A percentile compares a stretch with the other conserved stretches of the same genome.
phyloP scores from a whole-genome alignment of 164 flowering plant genomes.

The Nymphaea colorata region DNA sequence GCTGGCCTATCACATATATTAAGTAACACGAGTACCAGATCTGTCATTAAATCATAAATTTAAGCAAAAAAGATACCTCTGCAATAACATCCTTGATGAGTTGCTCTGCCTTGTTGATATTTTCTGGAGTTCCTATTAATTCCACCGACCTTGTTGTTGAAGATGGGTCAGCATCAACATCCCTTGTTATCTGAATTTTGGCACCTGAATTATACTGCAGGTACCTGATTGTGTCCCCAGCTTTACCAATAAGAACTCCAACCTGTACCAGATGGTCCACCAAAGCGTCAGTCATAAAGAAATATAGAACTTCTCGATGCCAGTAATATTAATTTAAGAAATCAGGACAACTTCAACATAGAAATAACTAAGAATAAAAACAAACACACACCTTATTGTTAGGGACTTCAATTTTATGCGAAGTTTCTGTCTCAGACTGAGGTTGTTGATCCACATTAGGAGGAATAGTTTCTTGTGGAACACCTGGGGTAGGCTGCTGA shows the following conservation, averaged over 20 bases:
- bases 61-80: conserved; percentile 36
- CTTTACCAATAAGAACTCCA: conserved; percentile 92
- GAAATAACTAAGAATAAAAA: neutral
- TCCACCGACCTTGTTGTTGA: conserved; percentile 71
- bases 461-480: conserved; percentile 13
- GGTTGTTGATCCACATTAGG: conserved; percentile 12
- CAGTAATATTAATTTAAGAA: too few relatives aligned
- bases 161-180: conserved; percentile 73
- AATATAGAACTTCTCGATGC: too few relatives aligned
- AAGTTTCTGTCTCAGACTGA: conserved; percentile 6
- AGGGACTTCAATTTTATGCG: conserved; percentile 79
- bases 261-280: conserved; percentile 33
- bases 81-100: conserved; percentile 88
- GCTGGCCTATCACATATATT: neutral
- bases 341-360: too few relatives aligned
- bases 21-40: neutral
- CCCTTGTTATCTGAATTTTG: conserved; percentile 84
- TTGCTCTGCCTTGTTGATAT: conserved; percentile 72
- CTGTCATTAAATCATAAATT: too few relatives aligned
- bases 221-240: conserved; percentile 75
- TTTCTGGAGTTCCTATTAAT: conserved; percentile 60
- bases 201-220: conserved; percentile 85
- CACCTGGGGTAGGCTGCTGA: conserved; percentile 19
- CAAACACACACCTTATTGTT: conserved; percentile 51
- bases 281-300: neutral